Base-by-base conservation (phyloP, 805 yeast species). In the Wickerhamomyces chambardii region DNA sequence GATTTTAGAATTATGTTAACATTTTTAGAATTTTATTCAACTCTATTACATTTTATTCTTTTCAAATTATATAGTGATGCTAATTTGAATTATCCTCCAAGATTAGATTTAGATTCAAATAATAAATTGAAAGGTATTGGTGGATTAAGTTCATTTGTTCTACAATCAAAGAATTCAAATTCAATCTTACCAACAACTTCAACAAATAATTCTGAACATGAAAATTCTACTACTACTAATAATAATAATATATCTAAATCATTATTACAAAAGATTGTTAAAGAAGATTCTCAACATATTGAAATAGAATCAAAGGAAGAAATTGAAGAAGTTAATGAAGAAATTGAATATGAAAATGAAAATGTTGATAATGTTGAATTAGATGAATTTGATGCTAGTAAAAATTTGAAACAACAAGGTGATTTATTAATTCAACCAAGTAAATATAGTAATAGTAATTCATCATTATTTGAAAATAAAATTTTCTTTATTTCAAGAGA, bases 1-100 rank as follows among this genome's bases (percentile, higher is more conserved):
- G 98, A 92, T 63, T 90, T 92, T 68, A 75, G 92, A 61, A 86
- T 92, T 66, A 92, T 92, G 98, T 69, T 86, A 53, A 90, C 97
- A 1, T 92, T 92, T 63, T 72, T 92, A 54, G 98, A 92, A 63
- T 89, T 92, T 61, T 92, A 92, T 64, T 80, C 95, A 15, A 90
- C 97, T 18, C 64, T 92, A 48, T 62, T 89, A 52, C 95, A 87
- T 54, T 92, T 92, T 55, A 89, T 82, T 17, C 67, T 90, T 36
- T 92, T 56, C 71, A 83, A 84, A 58, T 71, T 92, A 43, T 92
- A 86, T 66, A 75, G 83, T 17, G 97, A 87, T 47, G 69, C 80
- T 25, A 89, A 80, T 42, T 73, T 92, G 52, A 78, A 84, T 24
- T 92, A 89, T 58, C 98, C 98, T 29, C 98, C 98, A 38, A 75